phyloP scores from a whole-genome alignment of 192 early-diverging fungal species.

The Lunasporangiospora selenospora region DNA sequence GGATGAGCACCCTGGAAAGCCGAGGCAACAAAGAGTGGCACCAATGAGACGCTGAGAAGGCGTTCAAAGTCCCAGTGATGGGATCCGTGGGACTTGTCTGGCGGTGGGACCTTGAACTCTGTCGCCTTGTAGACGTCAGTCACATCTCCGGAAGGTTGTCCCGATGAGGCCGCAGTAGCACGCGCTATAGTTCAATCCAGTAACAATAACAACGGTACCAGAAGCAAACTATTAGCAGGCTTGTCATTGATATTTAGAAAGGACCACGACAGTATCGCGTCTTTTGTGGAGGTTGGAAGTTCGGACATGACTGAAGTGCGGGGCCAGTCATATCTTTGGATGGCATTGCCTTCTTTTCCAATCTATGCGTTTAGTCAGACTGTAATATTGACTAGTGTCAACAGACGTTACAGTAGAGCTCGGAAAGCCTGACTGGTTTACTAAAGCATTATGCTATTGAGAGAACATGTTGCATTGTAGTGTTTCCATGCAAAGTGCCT shows the following conservation, averaged over 20 bases:
- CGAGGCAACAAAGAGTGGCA: slow-evolving; percentile 77
- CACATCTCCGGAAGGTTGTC: too few species aligned
- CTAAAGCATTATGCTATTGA: neutral
- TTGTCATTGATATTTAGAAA: too few species aligned
- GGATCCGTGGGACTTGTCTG: slow-evolving; percentile 77
- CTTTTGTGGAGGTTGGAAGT: neutral
- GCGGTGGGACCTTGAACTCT: too few species aligned
- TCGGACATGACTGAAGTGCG: neutral
- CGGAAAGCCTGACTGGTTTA: neutral
- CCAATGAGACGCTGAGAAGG: slow-evolving; percentile 65
- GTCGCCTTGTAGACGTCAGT: too few species aligned
- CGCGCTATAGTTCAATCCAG: too few species aligned
- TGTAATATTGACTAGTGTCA: neutral
- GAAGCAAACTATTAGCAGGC: too few species aligned
- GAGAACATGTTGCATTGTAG: neutral
- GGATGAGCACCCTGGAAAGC: slow-evolving; percentile 75
- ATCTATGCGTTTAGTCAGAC: neutral
- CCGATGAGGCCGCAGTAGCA: too few species aligned
- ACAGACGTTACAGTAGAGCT: neutral
- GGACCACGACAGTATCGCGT: neutral
- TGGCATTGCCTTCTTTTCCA: neutral
- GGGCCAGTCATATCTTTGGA: neutral
- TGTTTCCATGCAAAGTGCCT: neutral
- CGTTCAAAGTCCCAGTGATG: slow-evolving; percentile 95
- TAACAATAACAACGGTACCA: too few species aligned